These are phyloP conservation scores for Talaromyces liani DNA, from an alignment of 495 filamentous ascomycete genomes.

Conservation along the genomic window DNA sequence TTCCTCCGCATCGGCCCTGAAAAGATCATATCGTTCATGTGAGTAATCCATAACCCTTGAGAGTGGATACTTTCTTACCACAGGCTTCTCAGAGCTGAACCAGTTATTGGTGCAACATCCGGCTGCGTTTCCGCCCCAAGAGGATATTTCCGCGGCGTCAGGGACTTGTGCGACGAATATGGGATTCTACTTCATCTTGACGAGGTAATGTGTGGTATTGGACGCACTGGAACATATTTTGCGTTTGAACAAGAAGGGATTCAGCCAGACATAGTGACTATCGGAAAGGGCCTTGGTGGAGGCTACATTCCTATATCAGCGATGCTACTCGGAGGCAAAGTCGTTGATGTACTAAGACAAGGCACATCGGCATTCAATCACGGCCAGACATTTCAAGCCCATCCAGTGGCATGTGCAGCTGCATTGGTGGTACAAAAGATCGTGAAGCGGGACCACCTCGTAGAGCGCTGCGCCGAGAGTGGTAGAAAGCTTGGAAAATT, in stretches of 20 bases:
- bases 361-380: slow-evolving; percentile 51
- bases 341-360: slow-evolving; percentile 46
- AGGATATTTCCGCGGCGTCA: slow-evolving; percentile 59
- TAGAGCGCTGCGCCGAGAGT: slow-evolving; percentile 38
- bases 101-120: slow-evolving; percentile 19
- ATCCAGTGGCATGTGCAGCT: slow-evolving; percentile 48
- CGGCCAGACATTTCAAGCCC: slow-evolving; percentile 54
- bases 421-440: slow-evolving; percentile 48
- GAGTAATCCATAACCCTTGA: slow-evolving; percentile 36
- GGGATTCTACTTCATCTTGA: slow-evolving; percentile 65
- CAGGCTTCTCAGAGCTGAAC: slow-evolving; percentile 25
- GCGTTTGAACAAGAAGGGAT: slow-evolving; percentile 59
- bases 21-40: slow-evolving; percentile 68
- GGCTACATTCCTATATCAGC: slow-evolving; percentile 60
- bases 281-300: slow-evolving; percentile 62
- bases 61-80: slow-evolving; percentile 33
- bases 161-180: slow-evolving; percentile 53
- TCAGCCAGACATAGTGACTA: slow-evolving; percentile 56
- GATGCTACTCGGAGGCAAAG: slow-evolving; percentile 43
- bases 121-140: slow-evolving; percentile 56
- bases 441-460: slow-evolving; percentile 40
- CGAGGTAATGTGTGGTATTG: slow-evolving; percentile 77
- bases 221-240: slow-evolving; percentile 57
- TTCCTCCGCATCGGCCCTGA: slow-evolving; percentile 63
- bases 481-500: slow-evolving; percentile 40